These are phyloP conservation scores for Beta corolliflora DNA, from an alignment of 179 eudicot genomes.

Conservation along the genomic window DNA sequence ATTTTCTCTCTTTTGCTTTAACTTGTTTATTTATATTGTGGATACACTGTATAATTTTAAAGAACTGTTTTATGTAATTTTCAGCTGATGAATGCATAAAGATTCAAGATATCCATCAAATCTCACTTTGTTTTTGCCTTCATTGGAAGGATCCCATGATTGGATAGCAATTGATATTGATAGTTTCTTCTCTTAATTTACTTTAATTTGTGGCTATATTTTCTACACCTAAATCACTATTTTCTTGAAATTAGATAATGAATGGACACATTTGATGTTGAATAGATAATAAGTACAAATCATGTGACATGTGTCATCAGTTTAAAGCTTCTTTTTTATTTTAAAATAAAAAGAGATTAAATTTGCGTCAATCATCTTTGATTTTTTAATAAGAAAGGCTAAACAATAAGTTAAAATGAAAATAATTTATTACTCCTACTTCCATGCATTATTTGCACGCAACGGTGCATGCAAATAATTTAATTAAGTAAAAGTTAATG, in stretches of 20 bases:
- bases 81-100: conserved; percentile 35
- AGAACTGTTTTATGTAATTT: conserved; percentile 29
- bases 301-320: conserved; percentile 15
- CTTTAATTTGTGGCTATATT: conserved; percentile 14
- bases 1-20: not conserved
- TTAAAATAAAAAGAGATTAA: no score
- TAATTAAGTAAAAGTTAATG: not conserved
- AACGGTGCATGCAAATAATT: conserved; percentile 13
- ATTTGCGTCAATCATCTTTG: conserved; percentile 19
- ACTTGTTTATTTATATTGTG: conserved; percentile 20
- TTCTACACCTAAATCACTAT: conserved; percentile 11
- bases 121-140: conserved; percentile 32
- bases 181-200: conserved; percentile 28
- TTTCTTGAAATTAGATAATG: not conserved
- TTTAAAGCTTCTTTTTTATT: not conserved
- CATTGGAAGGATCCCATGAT: conserved; percentile 34
- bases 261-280: not conserved
- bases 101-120: conserved; percentile 31
- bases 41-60: conserved; percentile 29
- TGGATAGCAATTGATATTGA: conserved; percentile 23
- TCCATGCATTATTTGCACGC: conserved; percentile 12
- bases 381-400: not conserved
- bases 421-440: not conserved
- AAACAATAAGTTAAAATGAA: not conserved
- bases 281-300: not conserved